Evolutionary conservation across 106 monocot genomes (phyloP).

Genomic region (Dactylorhiza incarnata): DNA sequence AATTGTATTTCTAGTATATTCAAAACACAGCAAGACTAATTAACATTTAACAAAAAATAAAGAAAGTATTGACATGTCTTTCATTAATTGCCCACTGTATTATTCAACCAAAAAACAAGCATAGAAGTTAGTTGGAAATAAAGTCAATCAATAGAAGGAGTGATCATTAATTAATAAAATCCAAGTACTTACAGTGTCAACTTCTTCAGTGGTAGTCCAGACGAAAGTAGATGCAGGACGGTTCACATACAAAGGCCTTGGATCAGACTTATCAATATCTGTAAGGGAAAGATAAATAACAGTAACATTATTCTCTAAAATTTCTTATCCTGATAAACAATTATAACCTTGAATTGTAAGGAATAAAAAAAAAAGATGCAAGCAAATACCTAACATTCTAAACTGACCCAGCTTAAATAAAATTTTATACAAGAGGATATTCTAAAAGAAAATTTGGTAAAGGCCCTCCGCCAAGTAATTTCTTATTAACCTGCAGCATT

Average conservation of each 20-base stretch:
- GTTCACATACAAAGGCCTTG: constrained; percentile 56
- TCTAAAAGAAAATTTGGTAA: background rate
- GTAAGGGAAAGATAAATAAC: constrained; percentile 8
- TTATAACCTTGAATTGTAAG: background rate
- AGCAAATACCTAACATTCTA: background rate
- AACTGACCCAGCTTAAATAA: background rate
- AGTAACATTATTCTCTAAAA: background rate
- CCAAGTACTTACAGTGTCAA: constrained; percentile 50
- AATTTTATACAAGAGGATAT: background rate
- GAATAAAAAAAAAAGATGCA: background rate
- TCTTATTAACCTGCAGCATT: background rate
- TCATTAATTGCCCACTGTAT: background rate
- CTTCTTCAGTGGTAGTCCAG: constrained; percentile 77
- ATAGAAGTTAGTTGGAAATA: background rate
- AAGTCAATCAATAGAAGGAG: constrained; percentile 4
- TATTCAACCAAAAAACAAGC: background rate
- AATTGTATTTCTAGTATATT: background rate
- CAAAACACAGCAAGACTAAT: background rate
- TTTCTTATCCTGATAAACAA: background rate
- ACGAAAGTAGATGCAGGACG: constrained; percentile 64
- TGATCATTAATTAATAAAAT: background rate
- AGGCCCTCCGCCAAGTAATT: background rate
- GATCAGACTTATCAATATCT: constrained; percentile 52
- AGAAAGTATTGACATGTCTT: background rate
- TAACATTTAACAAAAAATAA: background rate